phyloP scores from a whole-genome alignment of 805 yeast species.

The Suhomyces sp. region DNA sequence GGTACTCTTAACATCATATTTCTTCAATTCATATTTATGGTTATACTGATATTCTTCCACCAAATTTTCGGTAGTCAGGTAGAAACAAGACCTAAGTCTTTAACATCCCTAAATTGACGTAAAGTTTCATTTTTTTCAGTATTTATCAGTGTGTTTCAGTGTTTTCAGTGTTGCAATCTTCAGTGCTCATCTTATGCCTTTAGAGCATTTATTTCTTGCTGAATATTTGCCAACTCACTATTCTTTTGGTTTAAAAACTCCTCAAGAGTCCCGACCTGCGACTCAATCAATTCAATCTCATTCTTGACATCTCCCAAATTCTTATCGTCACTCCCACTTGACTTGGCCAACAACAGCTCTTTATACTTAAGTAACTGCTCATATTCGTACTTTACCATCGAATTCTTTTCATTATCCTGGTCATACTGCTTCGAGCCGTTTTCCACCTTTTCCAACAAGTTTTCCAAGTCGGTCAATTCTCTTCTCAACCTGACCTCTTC shows the following conservation, averaged over 20 bases:
- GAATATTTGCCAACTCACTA: slow-evolving; percentile 53
- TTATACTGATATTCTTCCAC: no score
- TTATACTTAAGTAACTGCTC: slow-evolving; percentile 82
- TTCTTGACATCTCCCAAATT: slow-evolving; percentile 52
- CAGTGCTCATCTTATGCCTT: neutral
- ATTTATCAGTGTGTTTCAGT: no score
- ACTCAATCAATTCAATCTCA: slow-evolving; percentile 68
- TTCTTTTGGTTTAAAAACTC: slow-evolving; percentile 62
- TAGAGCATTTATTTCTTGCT: slow-evolving; percentile 36
- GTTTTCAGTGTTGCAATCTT: no score
- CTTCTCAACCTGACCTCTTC: slow-evolving; percentile 82
- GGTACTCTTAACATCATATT: no score
- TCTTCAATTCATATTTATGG: no score
- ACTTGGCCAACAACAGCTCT: slow-evolving; percentile 47
- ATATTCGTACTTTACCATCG: slow-evolving; percentile 55
- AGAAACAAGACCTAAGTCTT: no score
- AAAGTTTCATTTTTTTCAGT: neutral
- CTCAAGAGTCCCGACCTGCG: slow-evolving; percentile 72
- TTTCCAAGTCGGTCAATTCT: slow-evolving; percentile 72
- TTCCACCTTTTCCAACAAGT: slow-evolving; percentile 54
- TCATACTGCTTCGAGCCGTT: slow-evolving; percentile 17
- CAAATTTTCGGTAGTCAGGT: no score
- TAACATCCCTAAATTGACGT: no score
- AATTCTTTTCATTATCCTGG: slow-evolving; percentile 20
- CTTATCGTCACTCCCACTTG: slow-evolving; percentile 15